A percentile compares a stretch with the other conserved stretches of the same genome.
Evolutionary conservation across 208 protist species (phyloP).

Genomic region (Porcisia hertigi): DNA sequence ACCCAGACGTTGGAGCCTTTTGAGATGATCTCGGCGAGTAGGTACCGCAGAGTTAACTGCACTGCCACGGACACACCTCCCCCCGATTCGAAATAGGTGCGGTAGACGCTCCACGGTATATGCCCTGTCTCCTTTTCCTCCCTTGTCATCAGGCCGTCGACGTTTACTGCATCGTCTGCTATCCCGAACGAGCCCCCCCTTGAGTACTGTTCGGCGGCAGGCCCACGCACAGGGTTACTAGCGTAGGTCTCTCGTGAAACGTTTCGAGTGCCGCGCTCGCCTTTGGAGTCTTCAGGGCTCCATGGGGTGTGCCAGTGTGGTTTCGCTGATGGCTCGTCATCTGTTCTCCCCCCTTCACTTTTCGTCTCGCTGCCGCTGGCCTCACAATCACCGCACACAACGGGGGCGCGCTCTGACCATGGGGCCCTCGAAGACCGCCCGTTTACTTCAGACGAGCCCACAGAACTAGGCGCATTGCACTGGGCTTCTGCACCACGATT

Average conservation of each 20-base stretch:
- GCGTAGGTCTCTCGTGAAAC: background rate
- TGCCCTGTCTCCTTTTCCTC: slow-evolving; percentile 71
- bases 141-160: slow-evolving; percentile 38
- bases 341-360: background rate
- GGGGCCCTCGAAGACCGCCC: background rate
- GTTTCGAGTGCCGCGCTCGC: background rate
- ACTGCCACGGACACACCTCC: slow-evolving; percentile 33
- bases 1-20: slow-evolving; percentile 46
- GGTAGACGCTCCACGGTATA: slow-evolving; percentile 55
- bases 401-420: background rate
- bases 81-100: slow-evolving; percentile 38
- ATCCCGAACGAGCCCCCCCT: background rate
- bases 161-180: slow-evolving; percentile 3
- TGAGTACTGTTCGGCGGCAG: background rate
- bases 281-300: background rate
- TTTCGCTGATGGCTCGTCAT: background rate
- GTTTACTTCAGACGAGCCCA: background rate
- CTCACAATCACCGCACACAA: background rate
- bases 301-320: background rate
- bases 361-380: no score
- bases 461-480: slow-evolving; percentile 4
- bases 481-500: background rate
- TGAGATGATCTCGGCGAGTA: slow-evolving; percentile 29
- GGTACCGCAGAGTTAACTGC: slow-evolving; percentile 31
- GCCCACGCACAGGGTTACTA: no score